phyloP scores from a whole-genome alignment of 768 basidiomycete species.

The Rhodotorula diobovata region DNA sequence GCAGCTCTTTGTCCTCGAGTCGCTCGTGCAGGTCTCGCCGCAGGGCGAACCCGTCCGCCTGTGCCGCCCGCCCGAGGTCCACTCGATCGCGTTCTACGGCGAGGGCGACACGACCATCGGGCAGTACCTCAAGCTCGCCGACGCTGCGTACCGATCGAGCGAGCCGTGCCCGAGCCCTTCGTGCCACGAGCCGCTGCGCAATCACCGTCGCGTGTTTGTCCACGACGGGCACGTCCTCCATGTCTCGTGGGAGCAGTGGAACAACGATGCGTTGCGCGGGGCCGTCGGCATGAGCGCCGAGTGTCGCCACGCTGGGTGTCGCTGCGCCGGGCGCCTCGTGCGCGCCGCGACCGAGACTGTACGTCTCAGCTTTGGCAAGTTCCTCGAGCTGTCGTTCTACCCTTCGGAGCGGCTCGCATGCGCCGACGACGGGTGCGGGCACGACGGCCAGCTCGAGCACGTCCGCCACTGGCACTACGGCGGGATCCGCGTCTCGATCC shows the following conservation, averaged over 20 bases:
- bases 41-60: slow-evolving; percentile 51
- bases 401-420: slow-evolving; percentile 71
- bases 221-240: slow-evolving; percentile 79
- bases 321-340: slow-evolving; percentile 77
- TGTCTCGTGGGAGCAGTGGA: slow-evolving; percentile 52
- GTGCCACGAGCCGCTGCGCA: slow-evolving; percentile 72
- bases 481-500: slow-evolving; percentile 59
- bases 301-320: slow-evolving; percentile 45
- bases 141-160: slow-evolving; percentile 46
- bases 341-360: slow-evolving; percentile 86
- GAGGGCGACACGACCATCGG: slow-evolving; percentile 70
- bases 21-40: slow-evolving; percentile 63
- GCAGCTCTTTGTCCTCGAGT: slow-evolving; percentile 72
- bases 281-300: slow-evolving; percentile 82
- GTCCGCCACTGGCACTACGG: slow-evolving; percentile 76
- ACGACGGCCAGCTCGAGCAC: slow-evolving; percentile 90
- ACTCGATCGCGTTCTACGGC: slow-evolving; percentile 81
- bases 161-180: slow-evolving; percentile 70
- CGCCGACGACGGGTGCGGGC: slow-evolving; percentile 81
- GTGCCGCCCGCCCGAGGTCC: slow-evolving; percentile 57
- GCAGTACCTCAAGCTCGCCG: slow-evolving; percentile 72
- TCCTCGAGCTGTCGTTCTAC: slow-evolving; percentile 93
- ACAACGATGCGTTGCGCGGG: slow-evolving; percentile 55
- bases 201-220: slow-evolving; percentile 84
- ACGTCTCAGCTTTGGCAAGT: slow-evolving; percentile 89